phyloP scores from a whole-genome alignment of 2,329 filamentous ascomycete genomes.

The Aspergillus chevalieri region DNA sequence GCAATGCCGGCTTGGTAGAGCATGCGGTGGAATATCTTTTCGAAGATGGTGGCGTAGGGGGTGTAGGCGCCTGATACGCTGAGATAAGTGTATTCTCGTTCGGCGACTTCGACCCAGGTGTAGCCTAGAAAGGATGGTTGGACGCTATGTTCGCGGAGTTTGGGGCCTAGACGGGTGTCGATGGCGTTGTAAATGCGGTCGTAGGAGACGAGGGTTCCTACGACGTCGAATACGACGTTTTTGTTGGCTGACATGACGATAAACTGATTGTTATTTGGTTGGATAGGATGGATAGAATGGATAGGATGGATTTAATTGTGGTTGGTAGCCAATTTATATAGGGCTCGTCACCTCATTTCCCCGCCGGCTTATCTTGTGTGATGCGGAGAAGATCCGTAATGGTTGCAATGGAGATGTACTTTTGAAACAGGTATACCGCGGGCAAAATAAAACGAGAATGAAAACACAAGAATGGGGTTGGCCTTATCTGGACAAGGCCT shows the following conservation, averaged over 20 bases:
- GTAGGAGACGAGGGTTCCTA: slow-evolving; percentile 40
- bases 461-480: neutral
- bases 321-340: neutral
- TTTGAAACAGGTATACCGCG: neutral
- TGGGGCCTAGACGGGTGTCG: slow-evolving; percentile 31
- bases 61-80: slow-evolving; percentile 36
- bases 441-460: too few species aligned
- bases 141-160: slow-evolving; percentile 29
- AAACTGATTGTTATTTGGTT: neutral
- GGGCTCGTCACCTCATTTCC: neutral
- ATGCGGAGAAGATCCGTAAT: neutral
- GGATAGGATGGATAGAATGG: neutral
- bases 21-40: slow-evolving; percentile 39
- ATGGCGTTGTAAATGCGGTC: slow-evolving; percentile 35
- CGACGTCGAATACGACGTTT: slow-evolving; percentile 26
- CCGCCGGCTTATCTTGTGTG: neutral
- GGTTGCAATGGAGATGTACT: neutral
- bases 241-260: slow-evolving; percentile 5
- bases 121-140: slow-evolving; percentile 35
- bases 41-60: slow-evolving; percentile 34
- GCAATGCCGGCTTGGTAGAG: slow-evolving; percentile 35
- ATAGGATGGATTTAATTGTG: neutral
- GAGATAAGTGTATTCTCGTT: slow-evolving; percentile 43
- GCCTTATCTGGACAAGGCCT: neutral
- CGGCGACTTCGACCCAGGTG: slow-evolving; percentile 39